A percentile compares a stretch with the other conserved stretches of the same genome.
These are phyloP conservation scores for Colletotrichum phormii DNA, from an alignment of 2,329 filamentous ascomycete species.

Conservation along the genomic window DNA sequence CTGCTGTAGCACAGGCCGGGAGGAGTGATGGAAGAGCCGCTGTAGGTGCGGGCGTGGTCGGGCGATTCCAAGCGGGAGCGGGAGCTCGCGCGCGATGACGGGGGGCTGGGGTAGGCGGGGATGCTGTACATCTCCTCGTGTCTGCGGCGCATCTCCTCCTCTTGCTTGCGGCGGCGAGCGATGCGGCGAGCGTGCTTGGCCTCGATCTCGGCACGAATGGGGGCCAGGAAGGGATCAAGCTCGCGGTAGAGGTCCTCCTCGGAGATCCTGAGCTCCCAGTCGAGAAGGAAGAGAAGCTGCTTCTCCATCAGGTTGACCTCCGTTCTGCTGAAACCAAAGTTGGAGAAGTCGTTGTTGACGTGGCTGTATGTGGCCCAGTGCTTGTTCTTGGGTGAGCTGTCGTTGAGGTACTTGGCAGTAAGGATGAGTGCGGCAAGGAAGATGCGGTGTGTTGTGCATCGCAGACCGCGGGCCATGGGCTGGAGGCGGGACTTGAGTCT, in stretches of 20 bases:
- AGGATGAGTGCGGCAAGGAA: slow-evolving; percentile 89
- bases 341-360: slow-evolving; percentile 72
- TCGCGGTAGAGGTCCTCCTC: slow-evolving; percentile 88
- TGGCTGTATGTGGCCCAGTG: slow-evolving; percentile 97
- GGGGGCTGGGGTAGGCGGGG: slow-evolving; percentile 57
- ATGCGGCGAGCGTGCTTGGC: slow-evolving; percentile 63
- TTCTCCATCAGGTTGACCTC: slow-evolving; percentile 99
- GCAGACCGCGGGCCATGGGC: slow-evolving; percentile 94
- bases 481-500: slow-evolving; percentile 87
- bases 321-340: slow-evolving; percentile 91
- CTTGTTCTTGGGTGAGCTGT: slow-evolving; percentile 99
- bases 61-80: slow-evolving; percentile 53
- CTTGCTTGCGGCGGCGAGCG: slow-evolving; percentile 60
- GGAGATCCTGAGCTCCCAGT: slow-evolving; percentile 92
- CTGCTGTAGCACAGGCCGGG: slow-evolving; percentile 59
- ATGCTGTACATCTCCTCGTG: slow-evolving; percentile 50
- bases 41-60: slow-evolving; percentile 53
- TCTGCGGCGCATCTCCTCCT: slow-evolving; percentile 49
- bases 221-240: slow-evolving; percentile 88
- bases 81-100: slow-evolving; percentile 57
- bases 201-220: slow-evolving; percentile 75
- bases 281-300: slow-evolving; percentile 92
- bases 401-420: slow-evolving; percentile 97
- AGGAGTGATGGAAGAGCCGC: slow-evolving; percentile 52
- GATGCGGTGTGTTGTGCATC: slow-evolving; percentile 97